Evolutionary conservation across 1,139 yeast species (phyloP).

Genomic region (Protomyces inouyei): DNA sequence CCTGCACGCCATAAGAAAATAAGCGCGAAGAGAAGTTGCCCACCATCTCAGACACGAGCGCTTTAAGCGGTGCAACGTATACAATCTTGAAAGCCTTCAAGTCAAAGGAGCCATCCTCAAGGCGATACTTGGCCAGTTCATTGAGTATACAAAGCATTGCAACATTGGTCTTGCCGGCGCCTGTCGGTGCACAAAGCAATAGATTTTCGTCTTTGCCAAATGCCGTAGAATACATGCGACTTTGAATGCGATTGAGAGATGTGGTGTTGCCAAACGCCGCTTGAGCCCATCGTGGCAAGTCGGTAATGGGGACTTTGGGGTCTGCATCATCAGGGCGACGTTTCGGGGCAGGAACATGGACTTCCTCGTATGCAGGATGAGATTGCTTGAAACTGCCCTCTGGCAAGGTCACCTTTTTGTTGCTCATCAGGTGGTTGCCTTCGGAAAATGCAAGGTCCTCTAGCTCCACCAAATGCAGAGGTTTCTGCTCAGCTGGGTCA

Average conservation of each 20-base stretch:
- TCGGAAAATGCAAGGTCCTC: conserved; percentile 62
- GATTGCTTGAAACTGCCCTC: conserved; percentile 75
- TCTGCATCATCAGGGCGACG: conserved; percentile 42
- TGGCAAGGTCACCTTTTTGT: conserved; percentile 67
- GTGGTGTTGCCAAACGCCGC: conserved; percentile 60
- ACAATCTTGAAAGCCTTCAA: conserved; percentile 60
- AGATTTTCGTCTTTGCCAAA: conserved; percentile 66
- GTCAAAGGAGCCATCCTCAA: conserved; percentile 46
- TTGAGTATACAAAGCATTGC: conserved; percentile 76
- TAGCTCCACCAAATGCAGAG: conserved; percentile 50
- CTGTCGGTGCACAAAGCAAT: conserved; percentile 93
- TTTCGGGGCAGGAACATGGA: conserved; percentile 75
- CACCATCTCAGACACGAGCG: conserved; percentile 92
- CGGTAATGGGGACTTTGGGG: conserved; percentile 54
- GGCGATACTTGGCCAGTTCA: conserved; percentile 54
- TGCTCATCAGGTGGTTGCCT: conserved; percentile 65
- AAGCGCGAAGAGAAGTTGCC: conserved; percentile 75
- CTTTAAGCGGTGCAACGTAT: conserved; percentile 90
- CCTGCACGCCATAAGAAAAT: conserved; percentile 61
- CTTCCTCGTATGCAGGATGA: conserved; percentile 73
- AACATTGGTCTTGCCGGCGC: conserved; percentile 97
- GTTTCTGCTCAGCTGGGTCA: conserved; percentile 25
- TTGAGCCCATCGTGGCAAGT: conserved; percentile 78
- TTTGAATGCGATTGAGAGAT: conserved; percentile 79
- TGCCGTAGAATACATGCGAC: conserved; percentile 72